phyloP scores from a whole-genome alignment of 306 rosid species.

The Prunus persica region DNA sequence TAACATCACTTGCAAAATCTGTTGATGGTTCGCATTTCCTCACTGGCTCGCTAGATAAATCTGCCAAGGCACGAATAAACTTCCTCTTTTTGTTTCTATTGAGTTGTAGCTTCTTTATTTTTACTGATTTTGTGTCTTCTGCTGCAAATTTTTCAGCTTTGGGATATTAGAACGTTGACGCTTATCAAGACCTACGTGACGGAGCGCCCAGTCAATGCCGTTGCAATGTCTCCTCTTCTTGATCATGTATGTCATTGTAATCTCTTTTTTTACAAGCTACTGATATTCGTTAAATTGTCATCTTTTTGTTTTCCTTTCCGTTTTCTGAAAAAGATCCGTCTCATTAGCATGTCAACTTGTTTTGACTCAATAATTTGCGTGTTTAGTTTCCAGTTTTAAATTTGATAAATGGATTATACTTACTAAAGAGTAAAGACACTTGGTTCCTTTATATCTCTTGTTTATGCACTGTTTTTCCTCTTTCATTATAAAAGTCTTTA shows the following conservation, averaged over 20 bases:
- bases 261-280: not conserved
- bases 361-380: not conserved
- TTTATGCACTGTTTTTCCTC: not conserved
- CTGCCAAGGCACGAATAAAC: conserved; percentile 59
- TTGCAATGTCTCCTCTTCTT: conserved; percentile 85
- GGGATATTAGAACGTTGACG: conserved; percentile 81
- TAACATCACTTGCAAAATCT: conserved; percentile 71
- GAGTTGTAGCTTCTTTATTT: not conserved
- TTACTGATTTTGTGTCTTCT: conserved; percentile 5
- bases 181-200: conserved; percentile 86
- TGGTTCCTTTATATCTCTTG: not conserved
- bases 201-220: conserved; percentile 96
- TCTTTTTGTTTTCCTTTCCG: not conserved
- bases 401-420: not conserved
- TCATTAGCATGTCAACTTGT: not conserved
- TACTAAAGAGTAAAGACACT: not conserved
- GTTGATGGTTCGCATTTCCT: conserved; percentile 78
- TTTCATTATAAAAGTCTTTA: not conserved
- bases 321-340: not conserved
- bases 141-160: conserved; percentile 47
- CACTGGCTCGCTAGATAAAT: conserved; percentile 86
- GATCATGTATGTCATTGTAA: conserved; percentile 66
- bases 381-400: not conserved
- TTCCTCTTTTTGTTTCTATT: not conserved
- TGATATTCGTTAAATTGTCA: not conserved